Conservation (phyloP, 1,284 basidiomycete species). For the Austroboletus novae-zelandiae region DNA sequence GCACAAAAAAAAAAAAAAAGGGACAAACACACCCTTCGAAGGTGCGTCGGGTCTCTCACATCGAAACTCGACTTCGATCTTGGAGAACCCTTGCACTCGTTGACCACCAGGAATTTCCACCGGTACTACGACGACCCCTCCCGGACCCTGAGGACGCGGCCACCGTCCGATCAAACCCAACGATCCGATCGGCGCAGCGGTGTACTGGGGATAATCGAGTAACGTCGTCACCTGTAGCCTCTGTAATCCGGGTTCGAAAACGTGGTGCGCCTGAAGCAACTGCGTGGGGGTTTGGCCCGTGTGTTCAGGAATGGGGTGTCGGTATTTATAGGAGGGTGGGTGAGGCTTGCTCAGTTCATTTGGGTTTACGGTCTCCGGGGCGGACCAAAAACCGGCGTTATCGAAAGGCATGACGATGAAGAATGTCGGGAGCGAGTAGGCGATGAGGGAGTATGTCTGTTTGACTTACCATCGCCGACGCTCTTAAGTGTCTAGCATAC, state of each 20-base stretch:
- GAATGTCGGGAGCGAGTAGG: background rate
- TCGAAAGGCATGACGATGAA: background rate
- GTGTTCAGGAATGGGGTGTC: background rate
- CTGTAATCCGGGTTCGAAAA: no score
- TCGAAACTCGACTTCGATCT: conserved; percentile 4
- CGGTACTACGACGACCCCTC: conserved; percentile 1
- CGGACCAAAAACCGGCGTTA: background rate
- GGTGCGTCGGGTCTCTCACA: background rate
- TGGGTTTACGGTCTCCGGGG: background rate
- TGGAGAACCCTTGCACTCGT: background rate
- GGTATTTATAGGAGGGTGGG: background rate
- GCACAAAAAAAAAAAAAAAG: background rate
- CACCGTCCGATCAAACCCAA: background rate
- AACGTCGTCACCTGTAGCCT: background rate
- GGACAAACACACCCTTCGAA: conserved; percentile 3
- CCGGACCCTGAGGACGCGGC: background rate
- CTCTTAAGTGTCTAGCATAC: background rate
- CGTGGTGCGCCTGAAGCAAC: background rate
- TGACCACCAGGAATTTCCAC: background rate
- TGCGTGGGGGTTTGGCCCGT: background rate
- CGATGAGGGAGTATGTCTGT: background rate
- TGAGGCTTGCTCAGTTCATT: background rate
- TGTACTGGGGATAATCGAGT: background rate
- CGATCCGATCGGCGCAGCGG: background rate
- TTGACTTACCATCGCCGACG: no score